Evolutionary conservation across 2,329 filamentous ascomycete genomes (phyloP), one percentile per base, ranked within the genome.

Genomic region (Fusarium caatingaense): DNA sequence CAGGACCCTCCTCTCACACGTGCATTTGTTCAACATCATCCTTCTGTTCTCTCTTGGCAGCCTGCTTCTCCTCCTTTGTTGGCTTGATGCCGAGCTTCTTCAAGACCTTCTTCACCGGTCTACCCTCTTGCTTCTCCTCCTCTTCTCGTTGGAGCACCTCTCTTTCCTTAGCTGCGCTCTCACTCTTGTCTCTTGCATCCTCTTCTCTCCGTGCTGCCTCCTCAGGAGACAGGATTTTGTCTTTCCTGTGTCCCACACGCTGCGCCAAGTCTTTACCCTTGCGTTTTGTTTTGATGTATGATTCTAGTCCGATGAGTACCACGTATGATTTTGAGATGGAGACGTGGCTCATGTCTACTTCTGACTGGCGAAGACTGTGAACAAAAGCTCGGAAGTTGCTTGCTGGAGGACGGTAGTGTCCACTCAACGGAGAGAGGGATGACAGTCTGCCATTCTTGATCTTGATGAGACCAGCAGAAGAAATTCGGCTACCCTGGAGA

Each of bases 311-410:
- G 1, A 94, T 87, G 1, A 97, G 84, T 1, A 97, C 89, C 0
- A 92, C 91, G 76, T 97, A 97, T 3, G 91, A 91, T 73, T 93
- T 91, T 44, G 90, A 93, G 47, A 97, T 92, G 20, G 89, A 92
- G 13, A 97, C 89, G 27, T 88, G 90, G 16, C 86, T 88, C 87
- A 94, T 92, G 78, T 98, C 94, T 1, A 91, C 93, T 2, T 92
- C 92, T 32, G 87, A 87, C 1, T 90, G 89, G 71, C 90, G 88
- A 7, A 98, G 83, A 11, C 85, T 90, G 66, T 89, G 88, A 4
- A 97, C 87, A 74, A 97, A 97, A 2, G 91, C 90, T 30, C 92
- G 89, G 76, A 97, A 97, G 76, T 95, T 97, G 65, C 88, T 87
- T 6, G 92, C 88, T 0, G 94, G 93, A 1, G 94, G 94, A 1